A percentile compares a stretch with the other conserved stretches of the same genome.
Evolutionary conservation across 805 yeast genomes (phyloP).

Genomic region (Phaffomyces thermotolerans): DNA sequence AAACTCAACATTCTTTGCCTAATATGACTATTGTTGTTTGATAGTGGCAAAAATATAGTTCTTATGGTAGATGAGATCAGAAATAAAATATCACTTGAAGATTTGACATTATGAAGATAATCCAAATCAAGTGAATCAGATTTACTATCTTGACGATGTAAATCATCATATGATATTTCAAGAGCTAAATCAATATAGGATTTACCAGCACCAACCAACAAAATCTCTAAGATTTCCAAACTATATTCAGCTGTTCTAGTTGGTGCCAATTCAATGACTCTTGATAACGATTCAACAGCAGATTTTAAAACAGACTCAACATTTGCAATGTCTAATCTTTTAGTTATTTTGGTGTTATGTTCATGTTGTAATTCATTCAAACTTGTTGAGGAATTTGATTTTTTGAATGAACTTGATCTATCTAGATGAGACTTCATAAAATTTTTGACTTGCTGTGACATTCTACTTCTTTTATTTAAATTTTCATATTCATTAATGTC

Average conservation of each 20-base stretch:
- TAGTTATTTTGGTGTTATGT: slow-evolving; percentile 2
- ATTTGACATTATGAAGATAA: slow-evolving; percentile 42
- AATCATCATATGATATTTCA: slow-evolving; percentile 54
- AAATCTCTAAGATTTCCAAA: slow-evolving; percentile 56
- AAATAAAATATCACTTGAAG: slow-evolving; percentile 52
- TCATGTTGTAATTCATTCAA: slow-evolving; percentile 2
- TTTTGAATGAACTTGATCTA: slow-evolving; percentile 30
- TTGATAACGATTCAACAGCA: slow-evolving; percentile 68
- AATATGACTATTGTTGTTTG: slow-evolving; percentile 49
- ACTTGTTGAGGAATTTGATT: slow-evolving; percentile 16
- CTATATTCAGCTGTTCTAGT: slow-evolving; percentile 51
- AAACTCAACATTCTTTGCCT: slow-evolving; percentile 53
- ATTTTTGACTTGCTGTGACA: slow-evolving; percentile 42
- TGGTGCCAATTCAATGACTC: slow-evolving; percentile 69
- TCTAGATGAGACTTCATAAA: slow-evolving; percentile 50
- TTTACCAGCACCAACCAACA: slow-evolving; percentile 64
- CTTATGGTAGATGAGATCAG: slow-evolving; percentile 67
- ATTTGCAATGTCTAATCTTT: slow-evolving; percentile 30
- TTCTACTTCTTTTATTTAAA: slow-evolving; percentile 29
- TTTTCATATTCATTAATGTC: slow-evolving; percentile 23
- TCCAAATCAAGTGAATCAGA: slow-evolving; percentile 33
- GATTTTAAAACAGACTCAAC: slow-evolving; percentile 63
- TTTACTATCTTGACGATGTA: slow-evolving; percentile 31
- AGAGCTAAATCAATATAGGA: slow-evolving; percentile 69
- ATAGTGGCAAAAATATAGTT: slow-evolving; percentile 68